Evolutionary conservation across 1,284 basidiomycete species (phyloP).

Genomic region (Austroboletus novae-zelandiae): DNA sequence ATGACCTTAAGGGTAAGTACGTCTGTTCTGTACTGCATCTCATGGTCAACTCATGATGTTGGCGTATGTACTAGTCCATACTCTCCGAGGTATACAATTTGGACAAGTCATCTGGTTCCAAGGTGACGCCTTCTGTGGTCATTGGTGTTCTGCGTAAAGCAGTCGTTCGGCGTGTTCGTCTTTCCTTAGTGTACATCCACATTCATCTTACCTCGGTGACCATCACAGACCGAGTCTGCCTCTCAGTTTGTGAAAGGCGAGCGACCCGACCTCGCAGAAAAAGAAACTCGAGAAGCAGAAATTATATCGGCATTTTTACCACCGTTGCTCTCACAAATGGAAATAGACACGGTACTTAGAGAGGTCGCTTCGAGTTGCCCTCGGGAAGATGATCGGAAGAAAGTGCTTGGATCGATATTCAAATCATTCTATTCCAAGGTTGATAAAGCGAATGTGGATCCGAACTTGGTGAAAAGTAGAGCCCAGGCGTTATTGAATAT

Average conservation of each 20-base stretch:
- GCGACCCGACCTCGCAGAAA: constrained; percentile 62
- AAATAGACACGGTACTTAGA: constrained; percentile 51
- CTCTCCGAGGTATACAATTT: constrained; percentile 65
- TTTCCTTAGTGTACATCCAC: not conserved
- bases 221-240: constrained; percentile 57
- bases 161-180: constrained; percentile 53
- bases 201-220: constrained; percentile 1
- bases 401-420: constrained; percentile 48
- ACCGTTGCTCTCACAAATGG: constrained; percentile 50
- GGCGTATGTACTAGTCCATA: constrained; percentile 50
- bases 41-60: not conserved
- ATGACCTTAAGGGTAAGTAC: constrained; percentile 57
- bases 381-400: constrained; percentile 34
- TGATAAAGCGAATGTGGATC: constrained; percentile 57
- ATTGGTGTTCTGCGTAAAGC: constrained; percentile 57
- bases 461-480: constrained; percentile 53
- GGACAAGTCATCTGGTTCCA: constrained; percentile 53
- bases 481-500: constrained; percentile 40
- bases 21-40: not conserved
- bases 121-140: constrained; percentile 46
- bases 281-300: constrained; percentile 55
- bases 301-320: constrained; percentile 59
- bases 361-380: constrained; percentile 37
- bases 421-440: constrained; percentile 61
- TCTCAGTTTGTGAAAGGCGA: constrained; percentile 53